Evolutionary conservation across 805 yeast species (phyloP), one percentile per base, ranked within the genome.

Genomic region (Metschnikowia sp.): DNA sequence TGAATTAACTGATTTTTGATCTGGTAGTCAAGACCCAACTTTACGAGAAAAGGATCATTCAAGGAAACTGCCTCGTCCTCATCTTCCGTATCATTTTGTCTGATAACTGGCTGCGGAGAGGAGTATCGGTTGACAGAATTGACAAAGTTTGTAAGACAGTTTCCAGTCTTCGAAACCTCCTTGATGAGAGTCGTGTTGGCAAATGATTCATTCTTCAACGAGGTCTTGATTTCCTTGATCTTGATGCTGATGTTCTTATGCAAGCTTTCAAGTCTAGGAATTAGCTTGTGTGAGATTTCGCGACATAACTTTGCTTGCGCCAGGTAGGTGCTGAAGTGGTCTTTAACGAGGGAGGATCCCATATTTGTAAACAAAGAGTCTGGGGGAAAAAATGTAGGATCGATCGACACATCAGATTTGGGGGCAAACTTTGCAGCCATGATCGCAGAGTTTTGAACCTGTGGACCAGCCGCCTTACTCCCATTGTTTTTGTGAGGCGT

Each of bases 151-250:
- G 57, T 63, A 46, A 84, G 61, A 31, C 81, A 79, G 36, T 66
- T 64, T 47, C 83, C 84, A 1, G 96, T 84, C 47, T 78, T 80
- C 44, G 75, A 75, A 47, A 85, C 77, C 53, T 72, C 76, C 40
- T 59, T 69, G 11, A 64, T 49, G 28, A 72, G 51, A 8, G 62
- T 59, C 15, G 62, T 55, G 50, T 70, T 72, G 26, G 74, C 69
- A 54, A 72, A 72, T 2, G 72, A 62, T 15, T 72, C 76, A 54
- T 72, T 71, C 45, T 64, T 68, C 50, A 72, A 59, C 30, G 71
- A 61, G 7, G 68, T 56, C 55, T 58, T 70, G 53, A 72, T 71
- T 52, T 72, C 77, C 50, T 69, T 70, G 52, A 72, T 72, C 45
- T 72, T 72, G 49, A 55, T 45, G 32, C 63, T 54, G 40, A 72